These are phyloP conservation scores for Pestalotiopsis fici DNA, from an alignment of 2,329 filamentous ascomycete species.

Conservation along the genomic window DNA sequence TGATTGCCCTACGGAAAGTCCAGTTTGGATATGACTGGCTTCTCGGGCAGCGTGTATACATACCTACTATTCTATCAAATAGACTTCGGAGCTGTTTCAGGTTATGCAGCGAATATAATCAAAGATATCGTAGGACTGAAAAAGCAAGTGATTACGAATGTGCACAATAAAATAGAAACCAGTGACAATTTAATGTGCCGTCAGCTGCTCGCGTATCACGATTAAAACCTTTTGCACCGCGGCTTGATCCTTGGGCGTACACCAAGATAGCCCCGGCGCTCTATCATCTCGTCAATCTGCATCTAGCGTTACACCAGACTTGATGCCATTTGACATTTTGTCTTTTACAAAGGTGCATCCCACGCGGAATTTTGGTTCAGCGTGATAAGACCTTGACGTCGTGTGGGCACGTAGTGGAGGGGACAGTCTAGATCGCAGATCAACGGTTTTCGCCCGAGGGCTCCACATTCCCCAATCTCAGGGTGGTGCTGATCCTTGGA, in stretches of 20 bases:
- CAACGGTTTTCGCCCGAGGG: slow-evolving; percentile 1
- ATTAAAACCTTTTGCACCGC: background rate
- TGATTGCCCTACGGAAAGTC: no score
- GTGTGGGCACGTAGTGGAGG: background rate
- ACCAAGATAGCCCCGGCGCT: background rate
- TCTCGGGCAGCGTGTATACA: no score
- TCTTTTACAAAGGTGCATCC: background rate
- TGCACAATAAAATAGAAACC: background rate
- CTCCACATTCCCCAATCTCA: background rate
- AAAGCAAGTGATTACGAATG: background rate
- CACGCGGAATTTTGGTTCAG: background rate
- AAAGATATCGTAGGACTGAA: background rate
- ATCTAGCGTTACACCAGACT: background rate
- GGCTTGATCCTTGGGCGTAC: background rate
- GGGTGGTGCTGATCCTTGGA: background rate
- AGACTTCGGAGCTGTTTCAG: no score
- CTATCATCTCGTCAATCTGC: background rate
- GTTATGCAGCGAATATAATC: background rate
- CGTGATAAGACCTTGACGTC: slow-evolving; percentile 6
- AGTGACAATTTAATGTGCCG: background rate
- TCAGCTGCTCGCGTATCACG: background rate
- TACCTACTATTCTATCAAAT: no score
- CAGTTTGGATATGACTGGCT: no score
- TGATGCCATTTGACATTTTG: background rate
- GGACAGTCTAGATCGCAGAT: slow-evolving; percentile 2